Evolutionary conservation across 805 yeast species (phyloP).

Genomic region (Cyberlindnera maritima): DNA sequence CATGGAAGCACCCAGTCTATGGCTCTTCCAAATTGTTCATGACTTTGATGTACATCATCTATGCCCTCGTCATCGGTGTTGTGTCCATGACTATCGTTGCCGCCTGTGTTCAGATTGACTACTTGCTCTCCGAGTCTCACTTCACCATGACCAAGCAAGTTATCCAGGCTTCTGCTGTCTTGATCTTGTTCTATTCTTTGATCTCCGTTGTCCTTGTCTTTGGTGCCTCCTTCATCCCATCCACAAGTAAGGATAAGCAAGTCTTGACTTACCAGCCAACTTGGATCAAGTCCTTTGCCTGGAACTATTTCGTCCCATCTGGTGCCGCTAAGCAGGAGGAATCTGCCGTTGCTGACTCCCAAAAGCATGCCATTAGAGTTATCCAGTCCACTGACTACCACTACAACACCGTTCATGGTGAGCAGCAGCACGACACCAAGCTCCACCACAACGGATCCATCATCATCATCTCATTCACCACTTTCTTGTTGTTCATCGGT

Average conservation of each 20-base stretch:
- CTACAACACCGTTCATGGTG: constrained; percentile 30
- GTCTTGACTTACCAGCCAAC: constrained; percentile 66
- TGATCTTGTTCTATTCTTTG: constrained; percentile 51
- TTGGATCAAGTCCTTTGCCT: constrained; percentile 67
- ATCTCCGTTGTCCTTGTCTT: constrained; percentile 50
- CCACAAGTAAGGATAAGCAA: constrained; percentile 49
- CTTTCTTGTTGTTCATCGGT: constrained; percentile 48
- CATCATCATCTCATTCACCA: constrained; percentile 39
- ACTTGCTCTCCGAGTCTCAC: constrained; percentile 44
- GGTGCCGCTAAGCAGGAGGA: constrained; percentile 47
- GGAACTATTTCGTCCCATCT: constrained; percentile 56
- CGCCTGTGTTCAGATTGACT: constrained; percentile 55
- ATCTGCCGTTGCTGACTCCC: constrained; percentile 31
- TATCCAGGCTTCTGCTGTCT: constrained; percentile 48
- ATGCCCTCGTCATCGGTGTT: constrained; percentile 52
- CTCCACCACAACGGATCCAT: constrained; percentile 52
- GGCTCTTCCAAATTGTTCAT: constrained; percentile 53
- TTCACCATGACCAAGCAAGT: constrained; percentile 53
- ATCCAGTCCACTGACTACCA: constrained; percentile 55
- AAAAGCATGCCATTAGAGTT: constrained; percentile 49
- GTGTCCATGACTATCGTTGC: constrained; percentile 66
- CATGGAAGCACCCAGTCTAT: constrained; percentile 75
- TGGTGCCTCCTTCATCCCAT: constrained; percentile 52
- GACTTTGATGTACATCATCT: constrained; percentile 46
- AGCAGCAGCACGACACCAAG: constrained; percentile 17